Percentiles rank a stretch among this genome's conserved stretches.
phyloP scores from a whole-genome alignment of 768 basidiomycete genomes.

The Naganishia randhawae region DNA sequence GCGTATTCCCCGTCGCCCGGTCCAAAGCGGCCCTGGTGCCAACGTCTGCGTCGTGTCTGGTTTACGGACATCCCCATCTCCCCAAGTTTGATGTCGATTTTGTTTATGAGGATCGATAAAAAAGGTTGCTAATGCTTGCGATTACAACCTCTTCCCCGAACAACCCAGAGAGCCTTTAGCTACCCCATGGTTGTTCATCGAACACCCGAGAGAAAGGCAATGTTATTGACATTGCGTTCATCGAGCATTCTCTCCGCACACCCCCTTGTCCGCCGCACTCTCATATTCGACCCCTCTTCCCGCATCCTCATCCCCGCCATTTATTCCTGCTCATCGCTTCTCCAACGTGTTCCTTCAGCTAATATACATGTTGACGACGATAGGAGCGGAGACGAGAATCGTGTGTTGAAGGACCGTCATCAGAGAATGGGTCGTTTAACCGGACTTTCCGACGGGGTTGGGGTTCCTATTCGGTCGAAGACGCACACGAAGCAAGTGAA shows the following conservation, averaged over 20 bases:
- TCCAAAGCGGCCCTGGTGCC: no score
- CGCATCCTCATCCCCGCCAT: neutral
- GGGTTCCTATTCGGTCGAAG: conserved; percentile 42
- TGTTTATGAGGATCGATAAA: conserved; percentile 11
- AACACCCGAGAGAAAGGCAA: neutral
- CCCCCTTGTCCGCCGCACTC: no score
- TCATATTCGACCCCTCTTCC: neutral
- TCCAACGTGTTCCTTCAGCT: no score
- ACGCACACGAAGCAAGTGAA: conserved; percentile 22
- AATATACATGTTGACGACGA: conserved; percentile 14
- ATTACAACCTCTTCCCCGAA: neutral
- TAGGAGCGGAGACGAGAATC: neutral
- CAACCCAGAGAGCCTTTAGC: neutral
- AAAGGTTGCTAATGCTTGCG: conserved; percentile 5
- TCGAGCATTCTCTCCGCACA: neutral
- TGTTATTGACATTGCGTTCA: neutral
- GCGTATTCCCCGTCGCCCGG: no score
- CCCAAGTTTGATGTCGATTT: no score
- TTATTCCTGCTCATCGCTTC: neutral
- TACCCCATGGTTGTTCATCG: neutral
- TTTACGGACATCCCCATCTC: no score
- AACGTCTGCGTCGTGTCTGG: no score
- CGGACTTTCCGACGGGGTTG: conserved; percentile 50
- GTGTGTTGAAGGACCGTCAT: neutral
- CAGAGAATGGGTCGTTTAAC: conserved; percentile 36